Evolutionary conservation across 2,329 filamentous ascomycete genomes (phyloP), one percentile per base, ranked within the genome.

Genomic region (Pestalotiopsis sp.): DNA sequence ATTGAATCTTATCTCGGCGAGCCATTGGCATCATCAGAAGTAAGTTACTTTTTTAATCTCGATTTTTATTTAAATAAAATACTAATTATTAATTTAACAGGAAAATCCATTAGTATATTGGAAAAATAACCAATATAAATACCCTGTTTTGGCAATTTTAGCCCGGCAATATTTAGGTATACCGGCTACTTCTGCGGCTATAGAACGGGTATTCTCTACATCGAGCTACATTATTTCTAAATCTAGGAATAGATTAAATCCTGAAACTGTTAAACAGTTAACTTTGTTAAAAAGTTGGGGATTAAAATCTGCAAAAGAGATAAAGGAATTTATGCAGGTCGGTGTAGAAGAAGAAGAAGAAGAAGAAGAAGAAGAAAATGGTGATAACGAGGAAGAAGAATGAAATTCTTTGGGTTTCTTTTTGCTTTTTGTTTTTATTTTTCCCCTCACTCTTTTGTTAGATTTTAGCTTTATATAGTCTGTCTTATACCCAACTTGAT

Each of bases 1-100:
- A 1, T 14, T 59, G 4, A 59, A 14, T 25, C 1, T 5, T 14
- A 27, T 2, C 4, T 59, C 4, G 3, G 3, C 0, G 25, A 36
- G 6, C 4, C 1, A 31, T 9, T 36, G 2, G 27, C 0, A 31
- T n/a, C 1, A 0, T 17, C 4, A 0, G 1, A 27, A 11, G n/a
- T 41, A 41, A 41, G 2, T 62, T 23, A 4, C 11, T 38, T 38
- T 20, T 58, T 27, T 59, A 31, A 59, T 4, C 3, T 27, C 31
- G 1, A 13, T 59, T 59, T 27, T 14, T 17, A 31, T 12, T 59
- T 14, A 14, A 59, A n/a, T 49, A 49, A 49, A 7, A 23, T 27
- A 59, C 3, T 31, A 27, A 38, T 20, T 38, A 11, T 2, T n/a
- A n/a, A 9, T 20, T 62, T 41, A 62, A n/a, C 25, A 62, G 2